Evolutionary conservation across 495 filamentous ascomycete genomes (phyloP).

Genomic region (Beverwykella pulmonaria): DNA sequence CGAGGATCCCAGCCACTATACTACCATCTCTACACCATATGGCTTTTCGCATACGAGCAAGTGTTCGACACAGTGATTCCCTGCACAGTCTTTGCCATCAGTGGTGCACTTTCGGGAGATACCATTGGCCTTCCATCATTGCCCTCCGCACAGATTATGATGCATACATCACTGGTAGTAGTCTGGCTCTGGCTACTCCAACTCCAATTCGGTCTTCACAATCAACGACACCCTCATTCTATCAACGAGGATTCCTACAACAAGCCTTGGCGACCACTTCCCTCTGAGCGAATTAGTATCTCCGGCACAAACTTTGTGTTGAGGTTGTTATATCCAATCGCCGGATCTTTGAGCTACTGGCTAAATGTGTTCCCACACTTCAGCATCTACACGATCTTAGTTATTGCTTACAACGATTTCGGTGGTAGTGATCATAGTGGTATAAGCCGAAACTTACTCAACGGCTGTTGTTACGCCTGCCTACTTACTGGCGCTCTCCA

Average conservation of each 20-base stretch:
- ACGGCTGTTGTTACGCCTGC: constrained; percentile 47
- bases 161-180: constrained; percentile 9
- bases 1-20: neutral
- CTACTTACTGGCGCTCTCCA: constrained; percentile 44
- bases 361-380: neutral
- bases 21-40: constrained; percentile 25
- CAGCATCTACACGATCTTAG: neutral
- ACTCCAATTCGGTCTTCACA: constrained; percentile 52
- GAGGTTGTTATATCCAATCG: neutral
- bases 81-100: constrained; percentile 25
- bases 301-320: constrained; percentile 43
- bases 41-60: constrained; percentile 27
- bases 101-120: constrained; percentile 4
- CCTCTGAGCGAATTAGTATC: constrained; percentile 46
- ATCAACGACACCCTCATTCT: constrained; percentile 54
- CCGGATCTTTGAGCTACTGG: neutral
- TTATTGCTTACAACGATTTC: constrained; percentile 54
- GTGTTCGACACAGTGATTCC: constrained; percentile 22
- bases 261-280: constrained; percentile 63
- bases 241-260: constrained; percentile 58
- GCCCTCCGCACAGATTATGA: neutral
- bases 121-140: neutral
- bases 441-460: constrained; percentile 51
- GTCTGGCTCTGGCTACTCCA: constrained; percentile 45
- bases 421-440: constrained; percentile 51